Conservation (phyloP, 257 asterid genomes). For the Ocimum tenuiflorum region DNA sequence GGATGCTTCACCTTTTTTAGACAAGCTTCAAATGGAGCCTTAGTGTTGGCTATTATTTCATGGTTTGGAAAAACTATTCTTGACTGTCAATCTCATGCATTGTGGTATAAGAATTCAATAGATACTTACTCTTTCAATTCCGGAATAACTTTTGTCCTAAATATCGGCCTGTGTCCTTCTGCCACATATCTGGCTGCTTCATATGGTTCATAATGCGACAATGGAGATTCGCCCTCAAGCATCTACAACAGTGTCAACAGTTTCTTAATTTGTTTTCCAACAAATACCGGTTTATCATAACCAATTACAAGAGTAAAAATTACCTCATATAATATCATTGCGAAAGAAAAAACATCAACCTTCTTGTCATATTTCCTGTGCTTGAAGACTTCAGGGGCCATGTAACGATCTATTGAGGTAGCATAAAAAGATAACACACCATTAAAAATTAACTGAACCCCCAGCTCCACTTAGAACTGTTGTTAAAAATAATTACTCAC, state of each 20-base stretch:
- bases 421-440: slow-evolving; percentile 12
- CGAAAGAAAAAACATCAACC: slow-evolving; percentile 97
- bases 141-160: slow-evolving; percentile 60
- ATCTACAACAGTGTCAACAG: slow-evolving; percentile 48
- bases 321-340: slow-evolving; percentile 96
- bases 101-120: neutral
- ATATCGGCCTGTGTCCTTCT: slow-evolving; percentile 88
- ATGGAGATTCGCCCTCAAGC: slow-evolving; percentile 97
- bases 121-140: slow-evolving; percentile 81
- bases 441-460: neutral
- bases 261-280: slow-evolving; percentile 11
- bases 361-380: slow-evolving; percentile 95
- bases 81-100: neutral
- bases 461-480: neutral
- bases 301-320: slow-evolving; percentile 12
- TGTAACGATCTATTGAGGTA: slow-evolving; percentile 66
- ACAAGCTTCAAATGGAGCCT: no score
- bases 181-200: slow-evolving; percentile 91
- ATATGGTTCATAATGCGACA: slow-evolving; percentile 77
- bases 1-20: no score
- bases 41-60: neutral
- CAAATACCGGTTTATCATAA: neutral
- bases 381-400: slow-evolving; percentile 99
- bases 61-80: neutral
- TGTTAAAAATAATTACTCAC: slow-evolving; percentile 43